Conservation (phyloP, 2,329 filamentous ascomycete species). For the Leptographium lundbergii region DNA sequence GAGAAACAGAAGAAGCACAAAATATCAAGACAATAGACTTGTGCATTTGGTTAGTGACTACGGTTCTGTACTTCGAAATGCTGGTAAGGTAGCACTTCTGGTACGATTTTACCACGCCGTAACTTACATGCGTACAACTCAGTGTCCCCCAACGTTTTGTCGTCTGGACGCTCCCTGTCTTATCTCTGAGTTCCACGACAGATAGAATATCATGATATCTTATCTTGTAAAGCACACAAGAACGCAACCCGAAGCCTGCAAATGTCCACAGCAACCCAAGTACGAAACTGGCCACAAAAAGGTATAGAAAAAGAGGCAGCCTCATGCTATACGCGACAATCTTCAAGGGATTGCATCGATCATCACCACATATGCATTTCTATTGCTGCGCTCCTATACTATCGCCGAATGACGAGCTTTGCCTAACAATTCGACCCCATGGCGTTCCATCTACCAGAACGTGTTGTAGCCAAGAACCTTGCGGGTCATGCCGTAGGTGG, state of each 20-base stretch:
- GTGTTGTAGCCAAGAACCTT: slow-evolving; percentile 69
- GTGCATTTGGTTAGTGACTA: not conserved
- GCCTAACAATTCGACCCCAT: not conserved
- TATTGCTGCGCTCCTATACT: not conserved
- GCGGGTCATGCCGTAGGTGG: slow-evolving; percentile 61
- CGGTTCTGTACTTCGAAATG: not conserved
- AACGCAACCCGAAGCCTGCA: too few species aligned
- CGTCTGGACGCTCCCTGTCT: too few species aligned
- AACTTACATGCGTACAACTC: too few species aligned
- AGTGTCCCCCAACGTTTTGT: too few species aligned
- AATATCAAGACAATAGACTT: not conserved
- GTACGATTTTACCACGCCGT: too few species aligned
- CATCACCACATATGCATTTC: not conserved
- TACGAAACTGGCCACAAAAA: not conserved
- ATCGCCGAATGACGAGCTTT: not conserved
- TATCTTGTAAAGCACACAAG: too few species aligned
- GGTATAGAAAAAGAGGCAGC: not conserved
- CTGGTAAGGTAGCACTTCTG: too few species aligned
- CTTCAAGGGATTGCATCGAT: not conserved
- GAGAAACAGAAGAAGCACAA: not conserved
- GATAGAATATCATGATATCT: too few species aligned
- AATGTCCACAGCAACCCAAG: too few species aligned
- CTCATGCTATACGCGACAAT: not conserved
- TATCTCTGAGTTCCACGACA: too few species aligned
- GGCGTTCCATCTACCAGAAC: slow-evolving; percentile 34